These are phyloP conservation scores for Rhodomyrtus tomentosa DNA, from an alignment of 345 rosid genomes.

Conservation along the genomic window DNA sequence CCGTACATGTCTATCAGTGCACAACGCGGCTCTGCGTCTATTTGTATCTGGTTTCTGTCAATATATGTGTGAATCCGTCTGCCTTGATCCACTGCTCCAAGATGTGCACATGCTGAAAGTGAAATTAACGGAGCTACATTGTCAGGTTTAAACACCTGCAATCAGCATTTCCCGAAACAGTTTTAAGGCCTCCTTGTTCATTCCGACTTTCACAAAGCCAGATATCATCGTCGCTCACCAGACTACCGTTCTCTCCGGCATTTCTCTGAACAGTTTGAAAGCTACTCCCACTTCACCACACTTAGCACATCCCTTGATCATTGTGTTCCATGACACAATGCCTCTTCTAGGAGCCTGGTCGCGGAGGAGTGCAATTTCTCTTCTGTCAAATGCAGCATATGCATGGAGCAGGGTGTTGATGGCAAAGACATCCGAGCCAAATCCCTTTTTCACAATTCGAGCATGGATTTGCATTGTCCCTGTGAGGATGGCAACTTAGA, in stretches of 20 bases:
- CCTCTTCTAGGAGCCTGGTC: conserved; percentile 26
- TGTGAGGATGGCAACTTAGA: conserved; percentile 25
- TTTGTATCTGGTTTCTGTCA: conserved; percentile 4
- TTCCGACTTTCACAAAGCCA: conserved; percentile 41
- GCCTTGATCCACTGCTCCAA: conserved; percentile 72
- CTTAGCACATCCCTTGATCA: conserved; percentile 45
- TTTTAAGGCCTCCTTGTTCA: conserved; percentile 51
- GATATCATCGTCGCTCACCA: conserved; percentile 66
- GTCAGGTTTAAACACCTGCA: conserved; percentile 45
- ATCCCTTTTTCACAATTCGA: conserved; percentile 42
- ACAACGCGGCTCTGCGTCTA: conserved; percentile 36
- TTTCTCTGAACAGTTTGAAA: conserved; percentile 20
- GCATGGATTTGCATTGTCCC: conserved; percentile 47
- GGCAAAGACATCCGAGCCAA: conserved; percentile 25
- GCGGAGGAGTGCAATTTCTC: conserved; percentile 32
- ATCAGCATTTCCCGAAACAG: conserved; percentile 58
- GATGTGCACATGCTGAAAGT: conserved; percentile 62
- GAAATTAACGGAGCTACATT: conserved; percentile 31
- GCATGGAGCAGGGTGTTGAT: conserved; percentile 46
- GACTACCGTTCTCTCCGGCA: conserved; percentile 34
- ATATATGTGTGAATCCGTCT: conserved; percentile 61
- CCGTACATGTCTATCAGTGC: conserved; percentile 66
- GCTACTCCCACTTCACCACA: conserved; percentile 32
- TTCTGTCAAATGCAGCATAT: conserved; percentile 30
- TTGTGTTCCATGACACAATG: conserved; percentile 61